Evolutionary conservation across 2,329 filamentous ascomycete genomes (phyloP).

Genomic region (Botrytis medusae): DNA sequence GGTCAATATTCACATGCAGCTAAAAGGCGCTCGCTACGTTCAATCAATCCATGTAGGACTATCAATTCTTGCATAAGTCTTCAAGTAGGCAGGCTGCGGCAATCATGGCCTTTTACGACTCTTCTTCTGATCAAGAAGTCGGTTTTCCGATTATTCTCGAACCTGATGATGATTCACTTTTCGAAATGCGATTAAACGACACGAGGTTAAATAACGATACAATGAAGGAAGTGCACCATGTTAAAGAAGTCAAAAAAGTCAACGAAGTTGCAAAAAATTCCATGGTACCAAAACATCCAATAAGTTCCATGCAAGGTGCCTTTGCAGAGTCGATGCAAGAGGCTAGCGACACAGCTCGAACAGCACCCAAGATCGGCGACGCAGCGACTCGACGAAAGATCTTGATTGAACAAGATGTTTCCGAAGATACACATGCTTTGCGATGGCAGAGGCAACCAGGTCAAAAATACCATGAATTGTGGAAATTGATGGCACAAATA

Average conservation of each 20-base stretch:
- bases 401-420: conserved; percentile 66
- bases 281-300: conserved; percentile 61
- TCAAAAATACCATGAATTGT: conserved; percentile 81
- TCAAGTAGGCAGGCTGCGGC: conserved; percentile 4
- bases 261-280: conserved; percentile 4
- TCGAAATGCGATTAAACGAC: conserved; percentile 18
- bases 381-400: conserved; percentile 63
- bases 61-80: conserved; percentile 23
- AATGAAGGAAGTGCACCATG: conserved; percentile 34
- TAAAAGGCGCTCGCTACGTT: conserved; percentile 3
- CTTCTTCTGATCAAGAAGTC: conserved; percentile 25
- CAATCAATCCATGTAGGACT: conserved; percentile 20
- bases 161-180: conserved; percentile 25
- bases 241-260: neutral
- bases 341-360: conserved; percentile 52
- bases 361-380: conserved; percentile 56
- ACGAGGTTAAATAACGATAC: conserved; percentile 28
- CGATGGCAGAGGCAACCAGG: conserved; percentile 74
- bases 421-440: conserved; percentile 69
- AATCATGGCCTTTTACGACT: conserved; percentile 29
- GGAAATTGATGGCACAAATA: conserved; percentile 89
- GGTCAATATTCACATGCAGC: conserved; percentile 21
- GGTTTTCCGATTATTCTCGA: conserved; percentile 31
- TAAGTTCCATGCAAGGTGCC: conserved; percentile 73
- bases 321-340: conserved; percentile 82